A percentile compares a stretch with the other conserved stretches of the same genome.
phyloP scores from a whole-genome alignment of 768 basidiomycete species.

The Tylopilus vinaceipallidus region DNA sequence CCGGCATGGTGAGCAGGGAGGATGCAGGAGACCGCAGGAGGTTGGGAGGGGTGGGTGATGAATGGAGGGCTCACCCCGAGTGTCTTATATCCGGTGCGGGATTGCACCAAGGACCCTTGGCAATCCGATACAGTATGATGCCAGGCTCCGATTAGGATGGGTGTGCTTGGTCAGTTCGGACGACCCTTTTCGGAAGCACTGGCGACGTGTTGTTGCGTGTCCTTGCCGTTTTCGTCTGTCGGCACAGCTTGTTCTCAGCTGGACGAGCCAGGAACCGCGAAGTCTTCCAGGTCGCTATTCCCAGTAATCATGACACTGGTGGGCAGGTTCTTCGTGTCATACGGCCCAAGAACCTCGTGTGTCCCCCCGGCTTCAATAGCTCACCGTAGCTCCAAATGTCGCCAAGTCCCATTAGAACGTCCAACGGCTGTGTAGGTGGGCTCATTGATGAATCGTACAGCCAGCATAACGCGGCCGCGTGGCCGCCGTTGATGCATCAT shows the following conservation, averaged over 20 bases:
- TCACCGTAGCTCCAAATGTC: slow-evolving; percentile 9
- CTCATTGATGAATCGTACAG: slow-evolving; percentile 12
- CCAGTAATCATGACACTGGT: slow-evolving; percentile 17
- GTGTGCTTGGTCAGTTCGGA: slow-evolving; percentile 8
- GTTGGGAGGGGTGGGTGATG: slow-evolving; percentile 1
- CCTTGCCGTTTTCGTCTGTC: slow-evolving; percentile 6
- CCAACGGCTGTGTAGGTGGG: slow-evolving; percentile 11
- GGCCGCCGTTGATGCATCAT: slow-evolving; percentile 7
- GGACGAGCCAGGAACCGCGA: background rate
- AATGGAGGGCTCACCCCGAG: background rate
- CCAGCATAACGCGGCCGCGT: slow-evolving; percentile 11
- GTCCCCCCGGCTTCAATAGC: background rate
- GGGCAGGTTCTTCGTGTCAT: slow-evolving; percentile 8
- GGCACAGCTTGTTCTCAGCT: slow-evolving; percentile 9
- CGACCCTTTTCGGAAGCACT: slow-evolving; percentile 16
- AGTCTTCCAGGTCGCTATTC: slow-evolving; percentile 4
- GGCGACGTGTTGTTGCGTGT: slow-evolving; percentile 14
- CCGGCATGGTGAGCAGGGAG: slow-evolving; percentile 23
- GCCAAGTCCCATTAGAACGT: slow-evolving; percentile 8
- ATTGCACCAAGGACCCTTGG: slow-evolving; percentile 8
- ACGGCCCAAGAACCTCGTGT: slow-evolving; percentile 3
- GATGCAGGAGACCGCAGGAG: background rate
- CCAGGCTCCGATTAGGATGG: slow-evolving; percentile 18
- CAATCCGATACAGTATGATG: slow-evolving; percentile 16
- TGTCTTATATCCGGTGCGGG: slow-evolving; percentile 21